phyloP scores from a whole-genome alignment of 495 filamentous ascomycete species.

The Oleoguttula mirabilis region DNA sequence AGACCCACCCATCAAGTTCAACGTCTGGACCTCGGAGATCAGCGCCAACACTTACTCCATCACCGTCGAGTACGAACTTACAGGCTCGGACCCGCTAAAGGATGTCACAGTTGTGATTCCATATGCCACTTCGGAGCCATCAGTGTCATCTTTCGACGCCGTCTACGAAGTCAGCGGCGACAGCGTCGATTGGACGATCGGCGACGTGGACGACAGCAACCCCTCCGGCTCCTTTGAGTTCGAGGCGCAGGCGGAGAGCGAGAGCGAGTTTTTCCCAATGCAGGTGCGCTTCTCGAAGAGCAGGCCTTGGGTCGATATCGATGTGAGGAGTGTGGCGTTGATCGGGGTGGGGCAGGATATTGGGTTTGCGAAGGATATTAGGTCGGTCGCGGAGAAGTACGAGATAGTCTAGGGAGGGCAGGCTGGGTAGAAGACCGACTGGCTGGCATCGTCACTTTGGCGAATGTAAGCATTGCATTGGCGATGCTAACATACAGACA shows the following conservation, averaged over 20 bases:
- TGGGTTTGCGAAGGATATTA: slow-evolving; percentile 79
- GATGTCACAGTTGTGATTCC: slow-evolving; percentile 83
- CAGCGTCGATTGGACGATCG: slow-evolving; percentile 84
- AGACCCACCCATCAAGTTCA: slow-evolving; percentile 77
- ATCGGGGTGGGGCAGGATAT: slow-evolving; percentile 72
- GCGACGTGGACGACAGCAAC: slow-evolving; percentile 68
- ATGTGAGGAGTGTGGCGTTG: slow-evolving; percentile 55
- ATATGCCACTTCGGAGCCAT: slow-evolving; percentile 66
- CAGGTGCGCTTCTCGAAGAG: slow-evolving; percentile 77
- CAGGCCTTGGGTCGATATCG: slow-evolving; percentile 76
- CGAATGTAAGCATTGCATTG: too few relatives aligned
- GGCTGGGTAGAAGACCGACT: too few relatives aligned
- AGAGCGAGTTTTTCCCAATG: slow-evolving; percentile 96
- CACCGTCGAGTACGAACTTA: slow-evolving; percentile 89
- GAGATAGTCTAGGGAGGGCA: slow-evolving; percentile 67
- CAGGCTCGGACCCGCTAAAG: slow-evolving; percentile 57
- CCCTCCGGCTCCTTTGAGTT: slow-evolving; percentile 82
- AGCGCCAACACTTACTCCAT: slow-evolving; percentile 65
- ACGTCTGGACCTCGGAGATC: slow-evolving; percentile 87
- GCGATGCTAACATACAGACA: too few relatives aligned
- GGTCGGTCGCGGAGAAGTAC: slow-evolving; percentile 70
- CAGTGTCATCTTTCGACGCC: slow-evolving; percentile 85
- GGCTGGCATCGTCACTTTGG: too few relatives aligned
- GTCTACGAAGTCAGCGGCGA: slow-evolving; percentile 90
- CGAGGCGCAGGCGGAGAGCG: slow-evolving; percentile 70